Evolutionary conservation across 345 rosid species (phyloP), one percentile per base, ranked within the genome.

Genomic region (Dipteronia dyeriana): DNA sequence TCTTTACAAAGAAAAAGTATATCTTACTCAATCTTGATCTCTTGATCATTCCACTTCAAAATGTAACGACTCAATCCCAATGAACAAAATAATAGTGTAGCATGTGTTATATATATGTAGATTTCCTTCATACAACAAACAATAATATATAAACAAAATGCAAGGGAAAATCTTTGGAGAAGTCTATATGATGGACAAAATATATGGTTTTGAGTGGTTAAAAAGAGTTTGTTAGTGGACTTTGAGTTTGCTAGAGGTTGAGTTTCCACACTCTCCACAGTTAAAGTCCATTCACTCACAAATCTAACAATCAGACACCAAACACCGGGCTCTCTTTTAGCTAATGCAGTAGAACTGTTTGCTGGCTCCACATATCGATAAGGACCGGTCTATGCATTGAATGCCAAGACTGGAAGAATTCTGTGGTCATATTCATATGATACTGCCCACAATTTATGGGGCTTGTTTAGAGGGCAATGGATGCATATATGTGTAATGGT

Each of bases 321-420:
- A 2, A 29, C 31, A 5, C 69, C 25, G 7, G 16, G 22, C 14
- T n/a, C 7, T 56, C 6, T 66, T 66, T 38, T 11, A 66, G 79
- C 84, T 7, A 81, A 81, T 13, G 81, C 69, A 0, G 64, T 77
- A 29, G 34, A 2, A 25, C 41, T 81, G 0, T 81, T 81, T 69
- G 81, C 31, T 6, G 84, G 84, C 0, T 82, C 84, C 19, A 65
- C 79, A 0, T 14, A 61, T n/a, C 3, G 5, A 41, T 19, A 26
- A 26, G 84, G 84, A 41, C 76, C 74, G 0, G 3, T 78, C 6
- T 82, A 77, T 57, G 84, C 84, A 7, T 64, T 78, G 66, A 25
- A 78, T 54, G 84, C 74, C 22, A 78, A 66, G 19, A 78, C 75
- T 1, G 84, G 84, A 20, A 45, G 56, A 56, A 78, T 78, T 10